Conservation (phyloP, 805 yeast genomes). For the Henningerozyma blattae region DNA sequence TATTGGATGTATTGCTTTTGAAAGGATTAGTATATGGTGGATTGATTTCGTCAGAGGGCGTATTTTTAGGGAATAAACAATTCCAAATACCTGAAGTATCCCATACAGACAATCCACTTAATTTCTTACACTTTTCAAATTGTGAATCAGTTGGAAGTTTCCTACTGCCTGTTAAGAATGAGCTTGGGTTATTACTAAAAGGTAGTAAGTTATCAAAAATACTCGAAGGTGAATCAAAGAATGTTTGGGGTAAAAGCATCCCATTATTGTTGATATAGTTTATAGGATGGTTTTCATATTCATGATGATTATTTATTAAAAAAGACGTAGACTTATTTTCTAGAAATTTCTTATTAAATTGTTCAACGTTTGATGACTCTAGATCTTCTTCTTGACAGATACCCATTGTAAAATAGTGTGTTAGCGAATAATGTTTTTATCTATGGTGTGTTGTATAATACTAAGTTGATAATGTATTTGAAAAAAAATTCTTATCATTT, state of each 20-base stretch:
- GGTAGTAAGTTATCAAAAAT: neutral
- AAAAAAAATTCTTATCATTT: too few relatives aligned
- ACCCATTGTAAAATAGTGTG: too few relatives aligned
- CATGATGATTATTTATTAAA: too few relatives aligned
- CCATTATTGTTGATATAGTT: neutral
- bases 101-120: constrained; percentile 70
- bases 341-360: neutral
- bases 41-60: constrained; percentile 5
- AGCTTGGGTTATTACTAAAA: neutral
- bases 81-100: constrained; percentile 81
- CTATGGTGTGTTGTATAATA: too few relatives aligned
- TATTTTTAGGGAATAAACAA: constrained; percentile 66
- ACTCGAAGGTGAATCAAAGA: neutral
- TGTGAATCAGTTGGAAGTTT: constrained; percentile 44
- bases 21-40: constrained; percentile 13
- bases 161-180: neutral
- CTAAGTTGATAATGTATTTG: too few relatives aligned
- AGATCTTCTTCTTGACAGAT: neutral
- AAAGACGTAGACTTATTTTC: too few relatives aligned
- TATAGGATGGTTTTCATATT: too few relatives aligned
- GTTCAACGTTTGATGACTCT: neutral
- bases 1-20: constrained; percentile 16
- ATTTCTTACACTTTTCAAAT: constrained; percentile 50
- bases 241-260: neutral
- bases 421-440: too few relatives aligned